Conservation (phyloP, 352 stramenopile genomes). For the Phytophthora colocasiae region DNA sequence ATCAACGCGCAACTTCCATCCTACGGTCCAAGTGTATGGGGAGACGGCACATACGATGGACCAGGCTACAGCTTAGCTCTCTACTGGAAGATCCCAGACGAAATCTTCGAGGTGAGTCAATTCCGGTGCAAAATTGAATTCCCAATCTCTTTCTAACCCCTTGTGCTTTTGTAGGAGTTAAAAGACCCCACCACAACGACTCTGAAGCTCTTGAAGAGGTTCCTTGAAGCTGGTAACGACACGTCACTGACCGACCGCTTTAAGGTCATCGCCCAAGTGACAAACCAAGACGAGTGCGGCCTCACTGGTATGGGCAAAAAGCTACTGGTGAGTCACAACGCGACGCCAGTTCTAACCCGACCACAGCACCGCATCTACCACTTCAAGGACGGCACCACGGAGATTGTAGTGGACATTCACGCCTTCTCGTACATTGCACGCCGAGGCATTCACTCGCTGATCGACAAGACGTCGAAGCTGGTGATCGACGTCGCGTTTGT, state of each 20-base stretch:
- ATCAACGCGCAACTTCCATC: constrained; percentile 83
- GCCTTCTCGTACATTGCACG: constrained; percentile 87
- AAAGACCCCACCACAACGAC: constrained; percentile 62
- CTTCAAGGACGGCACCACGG: constrained; percentile 66
- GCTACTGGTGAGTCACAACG: constrained; percentile 81
- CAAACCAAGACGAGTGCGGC: constrained; percentile 85
- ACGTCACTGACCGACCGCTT: constrained; percentile 81
- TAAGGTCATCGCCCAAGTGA: constrained; percentile 88
- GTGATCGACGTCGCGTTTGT: constrained; percentile 91
- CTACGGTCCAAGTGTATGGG: constrained; percentile 82
- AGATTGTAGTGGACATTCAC: constrained; percentile 86
- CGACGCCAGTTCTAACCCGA: constrained; percentile 83
- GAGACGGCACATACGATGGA: constrained; percentile 65
- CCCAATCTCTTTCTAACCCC: neutral
- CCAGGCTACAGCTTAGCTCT: constrained; percentile 79
- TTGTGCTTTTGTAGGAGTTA: constrained; percentile 50
- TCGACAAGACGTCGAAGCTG: constrained; percentile 79
- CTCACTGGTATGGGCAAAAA: constrained; percentile 81
- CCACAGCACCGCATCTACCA: constrained; percentile 88
- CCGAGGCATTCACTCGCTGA: constrained; percentile 76
- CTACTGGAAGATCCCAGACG: constrained; percentile 83
- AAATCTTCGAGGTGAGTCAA: constrained; percentile 55
- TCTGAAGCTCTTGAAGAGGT: constrained; percentile 75
- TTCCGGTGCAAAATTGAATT: no score
- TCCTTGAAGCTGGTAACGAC: constrained; percentile 70